Evolutionary conservation across 1,139 yeast species (phyloP).

Genomic region (Saccharomyces uvarum): DNA sequence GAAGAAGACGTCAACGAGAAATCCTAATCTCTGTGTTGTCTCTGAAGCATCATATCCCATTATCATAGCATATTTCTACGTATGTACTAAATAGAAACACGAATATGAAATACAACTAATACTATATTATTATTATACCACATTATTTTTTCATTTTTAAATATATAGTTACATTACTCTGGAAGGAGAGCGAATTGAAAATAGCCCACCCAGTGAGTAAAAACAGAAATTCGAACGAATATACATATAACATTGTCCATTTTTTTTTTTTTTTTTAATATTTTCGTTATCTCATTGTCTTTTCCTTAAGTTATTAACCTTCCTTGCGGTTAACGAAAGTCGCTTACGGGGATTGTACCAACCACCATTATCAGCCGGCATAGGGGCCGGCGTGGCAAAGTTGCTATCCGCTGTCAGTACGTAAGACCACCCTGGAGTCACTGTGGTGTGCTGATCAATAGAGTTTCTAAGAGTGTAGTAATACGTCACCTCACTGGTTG

Average conservation of each 20-base stretch:
- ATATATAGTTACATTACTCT: not conserved
- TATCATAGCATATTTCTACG: constrained; percentile 18
- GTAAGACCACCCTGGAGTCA: constrained; percentile 81
- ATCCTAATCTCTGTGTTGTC: not conserved
- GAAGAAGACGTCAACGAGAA: not conserved
- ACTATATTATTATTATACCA: not conserved
- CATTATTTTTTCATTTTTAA: not conserved
- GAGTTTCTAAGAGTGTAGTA: constrained; percentile 39
- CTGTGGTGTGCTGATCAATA: constrained; percentile 50
- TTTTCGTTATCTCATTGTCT: not conserved
- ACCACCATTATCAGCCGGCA: constrained; percentile 50
- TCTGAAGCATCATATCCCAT: not conserved
- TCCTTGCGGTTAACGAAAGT: constrained; percentile 34
- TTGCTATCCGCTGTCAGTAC: constrained; percentile 54
- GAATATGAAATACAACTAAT: constrained; percentile 18
- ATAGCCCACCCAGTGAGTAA: not conserved
- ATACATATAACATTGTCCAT: constrained; percentile 4
- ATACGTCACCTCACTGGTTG: constrained; percentile 61
- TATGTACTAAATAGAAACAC: constrained; percentile 32
- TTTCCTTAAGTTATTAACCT: constrained; percentile 13
- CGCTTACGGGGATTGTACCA: constrained; percentile 38
- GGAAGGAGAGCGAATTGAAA: not conserved
- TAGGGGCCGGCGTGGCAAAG: constrained; percentile 59
- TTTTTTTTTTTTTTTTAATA: constrained; percentile 20
- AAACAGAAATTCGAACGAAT: not conserved